phyloP scores from a whole-genome alignment of 805 yeast species.

The Metschnikowia continentalis region DNA sequence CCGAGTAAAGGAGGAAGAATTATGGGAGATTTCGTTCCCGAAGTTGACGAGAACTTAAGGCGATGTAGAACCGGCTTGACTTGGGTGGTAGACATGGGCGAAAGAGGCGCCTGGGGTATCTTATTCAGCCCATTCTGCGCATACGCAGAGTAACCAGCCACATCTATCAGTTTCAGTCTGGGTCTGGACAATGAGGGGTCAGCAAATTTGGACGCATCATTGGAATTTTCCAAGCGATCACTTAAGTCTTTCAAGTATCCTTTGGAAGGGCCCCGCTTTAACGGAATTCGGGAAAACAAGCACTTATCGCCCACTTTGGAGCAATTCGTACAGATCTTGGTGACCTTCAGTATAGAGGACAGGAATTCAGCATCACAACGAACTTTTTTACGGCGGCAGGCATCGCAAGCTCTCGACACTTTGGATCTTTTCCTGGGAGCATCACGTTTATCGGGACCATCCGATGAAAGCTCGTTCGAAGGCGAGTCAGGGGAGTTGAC shows the following conservation, averaged over 20 bases:
- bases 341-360: conserved; percentile 41
- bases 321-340: conserved; percentile 60
- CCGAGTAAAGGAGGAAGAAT: conserved; percentile 17
- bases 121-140: neutral
- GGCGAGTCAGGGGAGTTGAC: conserved; percentile 6
- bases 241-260: conserved; percentile 53
- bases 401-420: conserved; percentile 79
- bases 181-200: conserved; percentile 7
- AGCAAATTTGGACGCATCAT: neutral
- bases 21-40: conserved; percentile 14
- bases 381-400: conserved; percentile 70
- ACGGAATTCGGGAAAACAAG: conserved; percentile 64
- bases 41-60: conserved; percentile 8
- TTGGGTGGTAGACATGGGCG: conserved; percentile 9
- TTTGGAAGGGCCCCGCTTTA: conserved; percentile 77
- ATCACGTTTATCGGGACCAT: conserved; percentile 7
- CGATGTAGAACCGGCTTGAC: conserved; percentile 13
- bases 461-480: neutral
- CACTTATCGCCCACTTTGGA: conserved; percentile 56
- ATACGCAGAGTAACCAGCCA: conserved; percentile 1
- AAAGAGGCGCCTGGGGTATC: conserved; percentile 6
- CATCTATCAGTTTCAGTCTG: conserved; percentile 16
- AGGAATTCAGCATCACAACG: conserved; percentile 62
- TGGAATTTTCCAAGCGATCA: conserved; percentile 23
- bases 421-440: conserved; percentile 57